Evolutionary conservation across 2,329 filamentous ascomycete species (phyloP).

Genomic region (Fonsecaea nubica): DNA sequence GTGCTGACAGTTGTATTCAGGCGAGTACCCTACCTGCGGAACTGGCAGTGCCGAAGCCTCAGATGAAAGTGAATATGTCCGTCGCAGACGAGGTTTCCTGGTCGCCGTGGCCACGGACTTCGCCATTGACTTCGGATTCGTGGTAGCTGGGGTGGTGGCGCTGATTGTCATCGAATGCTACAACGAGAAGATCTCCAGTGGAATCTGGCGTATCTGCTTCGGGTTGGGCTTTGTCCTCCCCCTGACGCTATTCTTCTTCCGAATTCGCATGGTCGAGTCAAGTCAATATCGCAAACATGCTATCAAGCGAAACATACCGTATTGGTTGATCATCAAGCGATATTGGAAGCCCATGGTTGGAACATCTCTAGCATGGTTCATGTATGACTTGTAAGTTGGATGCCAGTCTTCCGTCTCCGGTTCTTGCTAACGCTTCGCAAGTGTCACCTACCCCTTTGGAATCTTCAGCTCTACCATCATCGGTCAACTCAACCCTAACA

Average conservation of each 20-base stretch:
- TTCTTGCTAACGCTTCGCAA: slow-evolving; percentile 40
- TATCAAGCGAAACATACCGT: slow-evolving; percentile 66
- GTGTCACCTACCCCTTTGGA: slow-evolving; percentile 53
- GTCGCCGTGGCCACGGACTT: slow-evolving; percentile 80
- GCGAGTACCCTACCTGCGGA: slow-evolving; percentile 63
- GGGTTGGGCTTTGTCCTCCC: slow-evolving; percentile 81
- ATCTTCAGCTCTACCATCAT: slow-evolving; percentile 63
- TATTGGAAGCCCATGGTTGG: slow-evolving; percentile 68
- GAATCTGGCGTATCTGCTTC: slow-evolving; percentile 83
- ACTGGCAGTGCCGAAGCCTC: slow-evolving; percentile 85
- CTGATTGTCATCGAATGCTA: slow-evolving; percentile 67
- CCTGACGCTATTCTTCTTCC: slow-evolving; percentile 71
- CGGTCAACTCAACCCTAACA: slow-evolving; percentile 49
- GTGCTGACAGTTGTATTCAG: background rate
- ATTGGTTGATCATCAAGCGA: slow-evolving; percentile 62
- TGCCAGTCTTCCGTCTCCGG: background rate
- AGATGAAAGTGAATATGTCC: slow-evolving; percentile 78
- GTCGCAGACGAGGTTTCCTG: slow-evolving; percentile 87
- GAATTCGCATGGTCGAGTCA: slow-evolving; percentile 75
- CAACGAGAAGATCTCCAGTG: slow-evolving; percentile 68
- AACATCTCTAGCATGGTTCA: slow-evolving; percentile 59
- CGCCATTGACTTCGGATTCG: slow-evolving; percentile 85
- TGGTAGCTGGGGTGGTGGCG: slow-evolving; percentile 78
- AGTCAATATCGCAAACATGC: slow-evolving; percentile 75
- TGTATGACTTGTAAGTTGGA: slow-evolving; percentile 59